These are phyloP conservation scores for Fistulifera solaris DNA, from an alignment of 108 stramenopile genomes.

Conservation along the genomic window DNA sequence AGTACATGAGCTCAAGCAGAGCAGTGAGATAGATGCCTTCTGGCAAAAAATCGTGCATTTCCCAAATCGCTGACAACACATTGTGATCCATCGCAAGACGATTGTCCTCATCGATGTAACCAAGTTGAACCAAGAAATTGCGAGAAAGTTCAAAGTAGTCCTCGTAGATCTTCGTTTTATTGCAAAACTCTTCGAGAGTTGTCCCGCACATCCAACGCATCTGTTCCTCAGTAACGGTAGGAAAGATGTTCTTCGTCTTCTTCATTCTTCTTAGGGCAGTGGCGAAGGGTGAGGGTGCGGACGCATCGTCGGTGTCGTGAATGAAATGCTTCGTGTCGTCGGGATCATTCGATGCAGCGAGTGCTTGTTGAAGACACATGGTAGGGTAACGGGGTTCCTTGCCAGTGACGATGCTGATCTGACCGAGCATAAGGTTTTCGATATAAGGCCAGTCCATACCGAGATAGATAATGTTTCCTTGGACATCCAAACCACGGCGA, in stretches of 20 bases:
- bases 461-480: constrained; percentile 96
- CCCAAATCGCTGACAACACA: constrained; percentile 73
- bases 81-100: constrained; percentile 86
- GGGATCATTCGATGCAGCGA: constrained; percentile 83
- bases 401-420: constrained; percentile 91
- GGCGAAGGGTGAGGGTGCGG: constrained; percentile 44
- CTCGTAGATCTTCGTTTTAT: constrained; percentile 25
- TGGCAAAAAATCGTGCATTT: constrained; percentile 76
- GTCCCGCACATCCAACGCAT: constrained; percentile 79
- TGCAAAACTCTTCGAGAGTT: constrained; percentile 77
- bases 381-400: constrained; percentile 92
- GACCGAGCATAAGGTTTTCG: constrained; percentile 97
- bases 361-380: constrained; percentile 82
- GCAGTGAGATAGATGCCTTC: constrained; percentile 68
- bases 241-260: constrained; percentile 63
- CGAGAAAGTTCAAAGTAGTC: constrained; percentile 62
- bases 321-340: constrained; percentile 61
- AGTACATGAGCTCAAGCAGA: constrained; percentile 65
- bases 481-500: constrained; percentile 98
- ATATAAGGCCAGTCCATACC: constrained; percentile 96
- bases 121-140: constrained; percentile 62
- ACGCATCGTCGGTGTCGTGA: constrained; percentile 38
- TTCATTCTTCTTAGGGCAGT: constrained; percentile 64
- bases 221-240: constrained; percentile 65
- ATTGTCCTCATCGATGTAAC: constrained; percentile 58